phyloP scores from a whole-genome alignment of 2,329 filamentous ascomycete genomes.

The Fusarium sp. region DNA sequence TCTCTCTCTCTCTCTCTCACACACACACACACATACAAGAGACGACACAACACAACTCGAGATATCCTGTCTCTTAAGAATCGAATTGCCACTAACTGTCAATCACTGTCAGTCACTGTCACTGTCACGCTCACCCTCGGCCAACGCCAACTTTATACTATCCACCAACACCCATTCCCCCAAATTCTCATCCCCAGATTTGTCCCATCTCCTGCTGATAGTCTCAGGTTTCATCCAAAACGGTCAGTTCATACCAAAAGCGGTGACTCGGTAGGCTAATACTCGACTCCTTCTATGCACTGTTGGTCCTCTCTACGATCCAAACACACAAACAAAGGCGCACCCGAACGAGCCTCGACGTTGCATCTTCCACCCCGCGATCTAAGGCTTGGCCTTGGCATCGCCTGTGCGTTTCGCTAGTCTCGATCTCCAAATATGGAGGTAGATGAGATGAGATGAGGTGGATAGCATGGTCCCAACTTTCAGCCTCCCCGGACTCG shows the following conservation, averaged over 20 bases:
- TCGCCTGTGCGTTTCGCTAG: not conserved
- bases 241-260: not conserved
- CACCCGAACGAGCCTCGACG: not conserved
- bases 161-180: not conserved
- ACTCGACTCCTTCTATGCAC: not conserved
- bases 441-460: not conserved
- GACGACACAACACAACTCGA: not conserved
- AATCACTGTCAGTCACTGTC: not conserved
- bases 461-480: not conserved
- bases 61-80: not conserved
- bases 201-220: not conserved
- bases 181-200: not conserved
- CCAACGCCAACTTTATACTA: not conserved
- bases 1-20: not conserved
- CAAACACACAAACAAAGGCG: not conserved
- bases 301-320: not conserved
- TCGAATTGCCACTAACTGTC: too few relatives aligned
- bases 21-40: too few relatives aligned
- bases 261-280: slow-evolving; percentile 5
- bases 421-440: not conserved
- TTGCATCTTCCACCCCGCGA: slow-evolving; percentile 1
- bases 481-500: not conserved
- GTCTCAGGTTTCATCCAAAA: slow-evolving; percentile 1
- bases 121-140: not conserved
- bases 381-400: not conserved